phyloP scores from a whole-genome alignment of 2,329 filamentous ascomycete species.

The Cladosporium halotolerans region DNA sequence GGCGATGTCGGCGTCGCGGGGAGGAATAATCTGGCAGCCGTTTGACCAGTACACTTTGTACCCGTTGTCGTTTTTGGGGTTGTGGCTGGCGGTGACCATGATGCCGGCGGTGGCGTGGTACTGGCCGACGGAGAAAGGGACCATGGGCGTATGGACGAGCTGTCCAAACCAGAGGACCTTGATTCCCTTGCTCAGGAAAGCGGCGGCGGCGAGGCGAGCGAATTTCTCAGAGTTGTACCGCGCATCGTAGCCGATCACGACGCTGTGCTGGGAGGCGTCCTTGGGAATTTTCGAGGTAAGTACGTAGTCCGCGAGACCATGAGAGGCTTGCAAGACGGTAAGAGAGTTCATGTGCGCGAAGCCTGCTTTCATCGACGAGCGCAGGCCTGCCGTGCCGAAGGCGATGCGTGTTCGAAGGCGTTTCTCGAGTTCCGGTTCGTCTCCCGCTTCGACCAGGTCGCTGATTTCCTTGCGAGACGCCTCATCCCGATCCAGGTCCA shows the following conservation, averaged over 20 bases:
- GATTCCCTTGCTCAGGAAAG: constrained; percentile 53
- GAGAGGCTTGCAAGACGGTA: constrained; percentile 48
- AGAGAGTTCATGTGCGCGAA: constrained; percentile 45
- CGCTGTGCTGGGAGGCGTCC: constrained; percentile 33
- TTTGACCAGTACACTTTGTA: constrained; percentile 64
- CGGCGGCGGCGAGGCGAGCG: constrained; percentile 53
- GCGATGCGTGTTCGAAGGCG: constrained; percentile 52
- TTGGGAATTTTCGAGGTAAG: constrained; percentile 32
- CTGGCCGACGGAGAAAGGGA: constrained; percentile 54
- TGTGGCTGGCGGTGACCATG: constrained; percentile 63
- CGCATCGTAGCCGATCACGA: constrained; percentile 59
- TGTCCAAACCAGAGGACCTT: constrained; percentile 55
- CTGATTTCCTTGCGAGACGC: constrained; percentile 50
- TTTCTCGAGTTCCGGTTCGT: constrained; percentile 45
- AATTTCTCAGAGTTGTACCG: constrained; percentile 58
- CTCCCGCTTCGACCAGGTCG: constrained; percentile 39
- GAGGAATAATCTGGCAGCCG: constrained; percentile 60
- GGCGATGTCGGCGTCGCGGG: constrained; percentile 54
- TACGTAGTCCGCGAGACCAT: constrained; percentile 58
- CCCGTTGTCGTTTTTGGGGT: constrained; percentile 58
- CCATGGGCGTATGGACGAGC: constrained; percentile 53
- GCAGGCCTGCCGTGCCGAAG: constrained; percentile 57
- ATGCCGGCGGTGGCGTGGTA: constrained; percentile 53
- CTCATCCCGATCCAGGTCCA: constrained; percentile 52
- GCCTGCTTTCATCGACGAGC: constrained; percentile 60